Conservation (phyloP, 2,329 filamentous ascomycete species). For the Fusarium sp. region DNA sequence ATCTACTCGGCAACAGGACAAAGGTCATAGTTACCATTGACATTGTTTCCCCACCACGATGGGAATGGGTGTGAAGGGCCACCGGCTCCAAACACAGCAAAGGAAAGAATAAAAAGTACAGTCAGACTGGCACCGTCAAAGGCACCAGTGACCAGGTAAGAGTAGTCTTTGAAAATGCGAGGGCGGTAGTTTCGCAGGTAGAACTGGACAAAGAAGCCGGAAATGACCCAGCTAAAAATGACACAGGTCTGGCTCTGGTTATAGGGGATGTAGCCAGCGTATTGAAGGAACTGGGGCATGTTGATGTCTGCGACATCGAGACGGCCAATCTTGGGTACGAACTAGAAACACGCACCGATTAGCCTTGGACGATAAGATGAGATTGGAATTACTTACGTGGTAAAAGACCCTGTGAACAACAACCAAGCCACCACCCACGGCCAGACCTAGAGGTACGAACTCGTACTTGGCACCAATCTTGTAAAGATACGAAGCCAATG, state of each 20-base stretch:
- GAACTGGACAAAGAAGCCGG: slow-evolving; percentile 66
- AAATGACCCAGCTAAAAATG: slow-evolving; percentile 61
- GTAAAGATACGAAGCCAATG: slow-evolving; percentile 69
- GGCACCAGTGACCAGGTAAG: slow-evolving; percentile 67
- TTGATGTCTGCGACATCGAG: slow-evolving; percentile 64
- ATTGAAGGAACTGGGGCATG: slow-evolving; percentile 69
- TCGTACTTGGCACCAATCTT: slow-evolving; percentile 59
- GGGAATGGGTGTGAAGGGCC: slow-evolving; percentile 63
- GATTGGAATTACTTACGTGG: slow-evolving; percentile 51
- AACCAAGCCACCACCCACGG: slow-evolving; percentile 63
- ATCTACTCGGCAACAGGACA: slow-evolving; percentile 58
- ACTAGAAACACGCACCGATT: slow-evolving; percentile 51
- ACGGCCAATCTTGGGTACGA: slow-evolving; percentile 62
- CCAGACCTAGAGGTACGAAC: slow-evolving; percentile 66
- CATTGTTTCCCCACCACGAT: slow-evolving; percentile 70
- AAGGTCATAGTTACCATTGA: slow-evolving; percentile 63
- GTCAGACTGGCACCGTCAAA: slow-evolving; percentile 66
- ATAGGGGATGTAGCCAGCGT: slow-evolving; percentile 69
- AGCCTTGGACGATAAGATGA: background rate
- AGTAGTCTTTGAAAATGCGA: slow-evolving; percentile 68
- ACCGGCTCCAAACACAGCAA: slow-evolving; percentile 70
- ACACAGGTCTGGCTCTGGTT: slow-evolving; percentile 71
- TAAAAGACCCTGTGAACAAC: slow-evolving; percentile 61
- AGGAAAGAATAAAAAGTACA: slow-evolving; percentile 68
- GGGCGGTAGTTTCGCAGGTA: slow-evolving; percentile 69